Percentiles rank a stretch among this genome's conserved stretches.
phyloP scores from a whole-genome alignment of 2,329 filamentous ascomycete species.

The Fusarium albidum region DNA sequence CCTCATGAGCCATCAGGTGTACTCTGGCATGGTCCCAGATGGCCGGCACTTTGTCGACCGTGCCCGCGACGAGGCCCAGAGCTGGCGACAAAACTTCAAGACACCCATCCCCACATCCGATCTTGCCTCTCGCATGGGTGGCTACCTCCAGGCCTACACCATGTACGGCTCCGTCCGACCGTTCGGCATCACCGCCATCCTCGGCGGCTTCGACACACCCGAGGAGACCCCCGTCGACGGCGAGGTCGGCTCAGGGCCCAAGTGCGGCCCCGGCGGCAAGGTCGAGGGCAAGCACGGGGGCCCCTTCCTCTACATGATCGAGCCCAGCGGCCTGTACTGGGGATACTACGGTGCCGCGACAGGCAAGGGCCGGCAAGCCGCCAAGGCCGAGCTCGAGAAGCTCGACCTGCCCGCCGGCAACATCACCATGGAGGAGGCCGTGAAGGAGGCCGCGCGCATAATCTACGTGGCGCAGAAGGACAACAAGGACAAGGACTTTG shows the following conservation, averaged over 20 bases:
- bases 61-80: conserved; percentile 90
- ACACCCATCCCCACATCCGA: conserved; percentile 88
- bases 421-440: conserved; percentile 83
- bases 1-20: conserved; percentile 65
- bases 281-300: conserved; percentile 79
- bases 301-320: conserved; percentile 97
- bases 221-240: conserved; percentile 86
- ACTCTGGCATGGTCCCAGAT: conserved; percentile 92
- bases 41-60: conserved; percentile 94
- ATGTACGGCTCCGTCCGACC: conserved; percentile 96
- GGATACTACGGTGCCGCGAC: conserved; percentile 98
- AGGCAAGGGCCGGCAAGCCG: conserved; percentile 94
- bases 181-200: conserved; percentile 94
- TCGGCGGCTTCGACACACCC: conserved; percentile 93
- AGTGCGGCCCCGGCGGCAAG: conserved; percentile 84
- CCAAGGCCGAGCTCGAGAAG: conserved; percentile 99
- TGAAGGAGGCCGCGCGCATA: conserved; percentile 96
- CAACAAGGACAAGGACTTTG: conserved; percentile 99
- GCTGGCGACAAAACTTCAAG: conserved; percentile 95
- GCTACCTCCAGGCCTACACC: conserved; percentile 96
- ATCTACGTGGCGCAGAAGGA: conserved; percentile 98
- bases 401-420: conserved; percentile 82
- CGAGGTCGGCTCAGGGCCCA: conserved; percentile 84
- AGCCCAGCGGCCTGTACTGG: conserved; percentile 97
- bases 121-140: conserved; percentile 91